A percentile compares a stretch with the other conserved stretches of the same genome.
Conservation (phyloP, 129 eudicot genomes). For the Ambrosia artemisiifolia region DNA sequence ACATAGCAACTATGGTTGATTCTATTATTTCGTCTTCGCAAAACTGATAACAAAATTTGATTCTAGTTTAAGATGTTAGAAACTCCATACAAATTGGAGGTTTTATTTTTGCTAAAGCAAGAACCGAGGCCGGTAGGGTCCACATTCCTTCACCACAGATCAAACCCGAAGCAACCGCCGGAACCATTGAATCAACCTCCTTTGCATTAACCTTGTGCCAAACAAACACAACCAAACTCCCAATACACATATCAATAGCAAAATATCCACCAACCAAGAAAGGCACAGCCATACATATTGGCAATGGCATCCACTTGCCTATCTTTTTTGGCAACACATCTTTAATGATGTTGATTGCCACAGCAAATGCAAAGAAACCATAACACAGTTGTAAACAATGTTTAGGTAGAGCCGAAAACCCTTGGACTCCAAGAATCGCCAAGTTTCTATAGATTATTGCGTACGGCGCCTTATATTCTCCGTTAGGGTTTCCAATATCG, state of each 20-base stretch:
- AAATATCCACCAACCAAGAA: constrained; percentile 74
- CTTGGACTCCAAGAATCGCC: constrained; percentile 79
- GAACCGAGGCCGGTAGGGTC: constrained; percentile 72
- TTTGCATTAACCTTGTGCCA: constrained; percentile 55
- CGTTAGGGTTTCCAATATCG: constrained; percentile 72
- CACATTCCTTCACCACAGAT: constrained; percentile 94
- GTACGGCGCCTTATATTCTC: constrained; percentile 82
- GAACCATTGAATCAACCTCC: constrained; percentile 72
- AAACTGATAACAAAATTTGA: constrained; percentile 23
- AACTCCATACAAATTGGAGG: constrained; percentile 80
- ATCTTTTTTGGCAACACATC: constrained; percentile 50
- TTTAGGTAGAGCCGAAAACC: constrained; percentile 68
- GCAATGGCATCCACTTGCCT: constrained; percentile 81
- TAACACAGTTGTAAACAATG: constrained; percentile 71
- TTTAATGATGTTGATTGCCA: constrained; percentile 57
- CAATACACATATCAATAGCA: constrained; percentile 82
- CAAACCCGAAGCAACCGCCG: constrained; percentile 91
- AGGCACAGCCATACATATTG: constrained; percentile 85
- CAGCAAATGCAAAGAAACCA: constrained; percentile 63
- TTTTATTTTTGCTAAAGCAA: constrained; percentile 53
- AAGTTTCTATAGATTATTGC: constrained; percentile 72
- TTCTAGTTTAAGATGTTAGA: constrained; percentile 26
- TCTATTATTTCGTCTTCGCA: constrained; percentile 23
- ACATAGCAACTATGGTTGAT: no score
- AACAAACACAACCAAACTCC: constrained; percentile 63